Evolutionary conservation across 2,329 filamentous ascomycete species (phyloP), one percentile per base, ranked within the genome.

Genomic region (Rutstroemia sp.): DNA sequence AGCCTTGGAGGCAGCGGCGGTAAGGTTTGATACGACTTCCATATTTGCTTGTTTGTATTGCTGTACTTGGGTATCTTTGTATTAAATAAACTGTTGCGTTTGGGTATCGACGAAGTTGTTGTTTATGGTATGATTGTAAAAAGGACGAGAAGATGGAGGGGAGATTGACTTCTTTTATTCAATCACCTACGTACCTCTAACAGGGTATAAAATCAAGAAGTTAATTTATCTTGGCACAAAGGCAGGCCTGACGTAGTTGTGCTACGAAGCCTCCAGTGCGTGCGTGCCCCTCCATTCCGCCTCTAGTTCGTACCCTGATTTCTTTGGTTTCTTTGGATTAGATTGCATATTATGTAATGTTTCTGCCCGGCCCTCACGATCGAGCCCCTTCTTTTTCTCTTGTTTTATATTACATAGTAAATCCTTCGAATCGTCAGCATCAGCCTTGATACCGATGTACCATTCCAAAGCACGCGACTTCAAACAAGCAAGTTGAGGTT

Each of bases 1-100:
- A 34, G 69, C 72, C 56, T 71, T 75, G 51, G 69, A 71, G 42
- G 73, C 74, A 5, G 71, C 69, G 2, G 67, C 67, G 16, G 78
- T 76, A 52, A 82, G 73, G 68, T 76, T 80, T 70, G 74, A 84
- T 64, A 88, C 75, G 36, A 82, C 79, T 58, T 88, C 85, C 84
- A 88, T 88, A 47, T 17, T 19, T 19, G 19, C 19, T 19, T 67
- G 38, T 14, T 17, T 45, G 9, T 48, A 4, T 9, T 55, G 53
- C 39, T 16, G 38, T 48, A 34, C 12, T 9, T 12, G 30, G 30
- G 30, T 34, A 34, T 34, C 30, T 34, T 34, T 10, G 30, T 4
- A 12, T 9, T 12, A 30, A 30, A 42, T 27, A 1, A 39, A 23
- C 14, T 10, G 10, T n/a, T 42, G 16, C 39, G 16, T 19, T 42